Conservation (phyloP, 176 grass and related monocot species). For the Dactylis glomerata region DNA sequence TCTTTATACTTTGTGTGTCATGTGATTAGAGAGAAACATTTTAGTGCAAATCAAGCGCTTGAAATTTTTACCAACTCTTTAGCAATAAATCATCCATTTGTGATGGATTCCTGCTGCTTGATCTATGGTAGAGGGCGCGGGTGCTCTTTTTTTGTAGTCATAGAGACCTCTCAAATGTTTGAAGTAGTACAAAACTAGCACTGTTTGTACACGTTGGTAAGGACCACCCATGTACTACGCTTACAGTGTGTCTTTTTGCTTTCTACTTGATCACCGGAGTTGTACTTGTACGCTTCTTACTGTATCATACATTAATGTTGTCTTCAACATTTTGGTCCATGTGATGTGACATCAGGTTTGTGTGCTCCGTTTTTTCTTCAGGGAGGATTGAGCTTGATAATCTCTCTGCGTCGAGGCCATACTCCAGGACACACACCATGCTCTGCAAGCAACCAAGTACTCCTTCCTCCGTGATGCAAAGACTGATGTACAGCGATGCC, state of each 20-base stretch:
- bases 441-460: constrained; percentile 1
- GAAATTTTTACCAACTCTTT: not conserved
- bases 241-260: not conserved
- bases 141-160: not conserved
- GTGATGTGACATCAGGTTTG: not conserved
- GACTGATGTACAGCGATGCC: constrained; percentile 33
- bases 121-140: not conserved
- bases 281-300: constrained; percentile 6
- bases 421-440: constrained; percentile 2
- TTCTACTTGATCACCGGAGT: not conserved
- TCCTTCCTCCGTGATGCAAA: not conserved
- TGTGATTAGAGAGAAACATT: not conserved
- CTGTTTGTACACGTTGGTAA: constrained; percentile 6
- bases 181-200: not conserved
- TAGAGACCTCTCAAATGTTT: not conserved
- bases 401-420: not conserved
- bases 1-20: not conserved
- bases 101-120: not conserved
- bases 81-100: not conserved
- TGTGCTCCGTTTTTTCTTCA: constrained; percentile 11
- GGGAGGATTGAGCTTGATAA: constrained; percentile 40
- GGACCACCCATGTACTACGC: not conserved
- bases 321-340: not conserved
- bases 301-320: not conserved
- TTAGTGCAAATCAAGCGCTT: not conserved